Conservation (phyloP, 2,329 filamentous ascomycete genomes). For the Fusarium staphyleae region DNA sequence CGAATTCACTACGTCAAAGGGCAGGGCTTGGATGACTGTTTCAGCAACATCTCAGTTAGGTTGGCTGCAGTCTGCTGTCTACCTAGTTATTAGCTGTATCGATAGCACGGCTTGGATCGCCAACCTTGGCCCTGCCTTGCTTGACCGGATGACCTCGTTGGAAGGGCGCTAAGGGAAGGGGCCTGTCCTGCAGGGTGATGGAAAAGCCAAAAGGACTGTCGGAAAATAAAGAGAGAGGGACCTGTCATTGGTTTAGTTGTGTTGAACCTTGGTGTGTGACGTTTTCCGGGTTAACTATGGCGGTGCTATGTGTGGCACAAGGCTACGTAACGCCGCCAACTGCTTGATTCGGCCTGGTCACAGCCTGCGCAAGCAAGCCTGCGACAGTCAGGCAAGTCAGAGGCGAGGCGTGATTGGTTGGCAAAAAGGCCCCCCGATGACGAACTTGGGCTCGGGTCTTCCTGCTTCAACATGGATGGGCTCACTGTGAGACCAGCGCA, state of each 20-base stretch:
- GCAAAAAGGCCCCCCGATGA: conserved; percentile 24
- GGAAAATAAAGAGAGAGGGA: conserved; percentile 27
- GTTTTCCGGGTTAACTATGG: no score
- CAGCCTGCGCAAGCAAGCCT: background rate
- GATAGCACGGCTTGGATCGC: conserved; percentile 15
- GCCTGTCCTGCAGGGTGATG: conserved; percentile 6
- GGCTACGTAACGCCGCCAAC: conserved; percentile 28
- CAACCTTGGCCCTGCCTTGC: conserved; percentile 22
- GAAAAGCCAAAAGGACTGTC: conserved; percentile 27
- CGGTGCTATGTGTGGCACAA: conserved; percentile 19
- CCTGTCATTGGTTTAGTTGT: conserved; percentile 26
- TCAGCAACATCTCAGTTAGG: background rate
- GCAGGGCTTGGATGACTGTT: no score
- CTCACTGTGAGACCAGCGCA: conserved; percentile 6
- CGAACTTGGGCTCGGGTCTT: conserved; percentile 27
- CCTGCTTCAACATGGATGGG: conserved; percentile 13
- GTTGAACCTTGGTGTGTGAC: conserved; percentile 22
- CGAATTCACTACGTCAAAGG: background rate
- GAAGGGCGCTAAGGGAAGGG: conserved; percentile 25
- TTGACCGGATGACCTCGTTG: conserved; percentile 32
- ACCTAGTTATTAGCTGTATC: no score
- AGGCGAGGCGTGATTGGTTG: no score
- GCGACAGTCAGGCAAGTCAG: no score
- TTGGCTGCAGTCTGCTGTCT: background rate
- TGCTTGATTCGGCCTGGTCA: background rate